Evolutionary conservation across 495 filamentous ascomycete species (phyloP).

Genomic region (Xylaria intraflava): DNA sequence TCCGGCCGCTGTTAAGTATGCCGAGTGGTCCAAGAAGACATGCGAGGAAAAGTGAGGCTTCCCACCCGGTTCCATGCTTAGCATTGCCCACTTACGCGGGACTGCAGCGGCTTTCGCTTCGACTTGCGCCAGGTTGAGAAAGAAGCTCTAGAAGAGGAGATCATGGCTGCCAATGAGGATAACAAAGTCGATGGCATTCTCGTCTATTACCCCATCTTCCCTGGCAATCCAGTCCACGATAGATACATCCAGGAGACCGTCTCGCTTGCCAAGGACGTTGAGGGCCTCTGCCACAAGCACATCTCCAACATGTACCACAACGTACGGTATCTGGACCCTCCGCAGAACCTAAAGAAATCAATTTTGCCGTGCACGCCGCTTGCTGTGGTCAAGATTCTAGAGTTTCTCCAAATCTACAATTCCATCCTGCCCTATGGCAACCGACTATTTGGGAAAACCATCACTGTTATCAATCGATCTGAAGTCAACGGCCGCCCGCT

Average conservation of each 20-base stretch:
- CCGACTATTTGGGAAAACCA: slow-evolving; percentile 79
- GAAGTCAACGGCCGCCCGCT: slow-evolving; percentile 93
- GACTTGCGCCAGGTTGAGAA: slow-evolving; percentile 74
- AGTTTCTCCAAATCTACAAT: slow-evolving; percentile 94
- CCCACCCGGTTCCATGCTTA: slow-evolving; percentile 10
- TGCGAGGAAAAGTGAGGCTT: slow-evolving; percentile 80
- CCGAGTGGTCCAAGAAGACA: slow-evolving; percentile 94
- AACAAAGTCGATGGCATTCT: slow-evolving; percentile 80
- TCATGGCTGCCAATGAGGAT: slow-evolving; percentile 78
- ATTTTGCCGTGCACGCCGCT: slow-evolving; percentile 93
- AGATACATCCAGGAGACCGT: slow-evolving; percentile 95
- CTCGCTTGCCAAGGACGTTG: slow-evolving; percentile 83
- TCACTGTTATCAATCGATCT: slow-evolving; percentile 90
- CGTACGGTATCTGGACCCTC: slow-evolving; percentile 80
- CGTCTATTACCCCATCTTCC: slow-evolving; percentile 96
- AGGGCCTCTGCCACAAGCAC: slow-evolving; percentile 87
- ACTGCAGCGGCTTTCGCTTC: slow-evolving; percentile 75
- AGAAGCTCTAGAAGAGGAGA: slow-evolving; percentile 78
- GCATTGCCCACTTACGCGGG: slow-evolving; percentile 7
- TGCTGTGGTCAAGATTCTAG: slow-evolving; percentile 91
- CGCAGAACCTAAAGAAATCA: slow-evolving; percentile 70
- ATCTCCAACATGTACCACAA: slow-evolving; percentile 99
- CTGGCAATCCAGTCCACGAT: slow-evolving; percentile 65
- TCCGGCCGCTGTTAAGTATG: slow-evolving; percentile 86
- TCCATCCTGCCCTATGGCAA: slow-evolving; percentile 92